Conservation (phyloP, 208 protist genomes). For the Trichomonas vaginalis region DNA sequence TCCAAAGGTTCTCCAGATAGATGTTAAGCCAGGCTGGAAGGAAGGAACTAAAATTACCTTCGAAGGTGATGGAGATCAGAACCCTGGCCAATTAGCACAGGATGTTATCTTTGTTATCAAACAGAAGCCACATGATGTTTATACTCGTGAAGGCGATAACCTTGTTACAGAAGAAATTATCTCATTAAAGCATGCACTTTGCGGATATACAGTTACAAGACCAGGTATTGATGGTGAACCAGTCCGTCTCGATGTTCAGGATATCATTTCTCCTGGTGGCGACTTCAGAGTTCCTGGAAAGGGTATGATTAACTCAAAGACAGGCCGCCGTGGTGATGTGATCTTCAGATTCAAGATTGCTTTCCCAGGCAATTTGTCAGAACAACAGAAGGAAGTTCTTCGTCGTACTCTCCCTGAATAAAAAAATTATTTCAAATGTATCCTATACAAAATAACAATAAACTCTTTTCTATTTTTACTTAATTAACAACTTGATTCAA, state of each 20-base stretch:
- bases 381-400: neutral
- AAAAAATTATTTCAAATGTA: too few species aligned
- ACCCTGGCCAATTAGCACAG: neutral
- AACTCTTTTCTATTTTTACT: too few species aligned
- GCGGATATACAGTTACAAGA: constrained; percentile 21
- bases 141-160: constrained; percentile 25
- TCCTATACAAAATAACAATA: too few species aligned
- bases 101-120: constrained; percentile 24
- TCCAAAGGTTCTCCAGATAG: neutral
- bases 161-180: constrained; percentile 26
- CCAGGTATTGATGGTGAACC: neutral
- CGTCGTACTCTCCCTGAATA: neutral
- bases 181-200: constrained; percentile 32
- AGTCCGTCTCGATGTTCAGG: neutral
- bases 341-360: neutral
- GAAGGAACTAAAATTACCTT: constrained; percentile 27
- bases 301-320: neutral
- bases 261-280: neutral
- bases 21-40: constrained; percentile 14
- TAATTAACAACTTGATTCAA: too few species aligned
- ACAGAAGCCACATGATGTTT: constrained; percentile 23
- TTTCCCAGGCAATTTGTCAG: neutral
- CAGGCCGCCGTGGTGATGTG: neutral
- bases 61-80: constrained; percentile 22
- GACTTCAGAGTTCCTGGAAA: neutral